Conservation (phyloP, 805 yeast species). For the Saturnispora besseyi region DNA sequence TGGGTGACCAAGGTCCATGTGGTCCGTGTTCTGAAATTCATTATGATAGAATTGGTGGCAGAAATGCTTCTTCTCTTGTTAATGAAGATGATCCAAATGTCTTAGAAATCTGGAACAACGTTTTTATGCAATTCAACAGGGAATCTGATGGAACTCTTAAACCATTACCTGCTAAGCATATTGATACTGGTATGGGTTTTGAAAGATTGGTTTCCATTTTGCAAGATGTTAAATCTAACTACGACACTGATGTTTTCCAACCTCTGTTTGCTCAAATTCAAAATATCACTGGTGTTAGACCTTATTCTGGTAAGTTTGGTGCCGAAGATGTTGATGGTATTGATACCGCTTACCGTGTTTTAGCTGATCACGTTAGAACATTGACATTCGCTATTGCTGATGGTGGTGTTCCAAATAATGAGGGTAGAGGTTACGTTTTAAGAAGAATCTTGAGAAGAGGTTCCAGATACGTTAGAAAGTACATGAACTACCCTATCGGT, state of each 20-base stretch:
- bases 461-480: constrained; percentile 91
- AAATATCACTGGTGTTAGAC: constrained; percentile 88
- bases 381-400: constrained; percentile 92
- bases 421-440: constrained; percentile 97
- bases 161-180: constrained; percentile 86
- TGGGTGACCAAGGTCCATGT: constrained; percentile 99
- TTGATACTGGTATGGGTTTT: constrained; percentile 98
- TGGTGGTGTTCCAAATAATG: constrained; percentile 99
- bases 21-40: constrained; percentile 99
- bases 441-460: constrained; percentile 98
- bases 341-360: constrained; percentile 95
- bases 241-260: constrained; percentile 93
- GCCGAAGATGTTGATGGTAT: constrained; percentile 88
- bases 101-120: constrained; percentile 95
- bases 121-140: constrained; percentile 93
- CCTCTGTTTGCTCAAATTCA: constrained; percentile 83
- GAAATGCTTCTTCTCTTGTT: constrained; percentile 86
- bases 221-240: constrained; percentile 86
- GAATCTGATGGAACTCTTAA: constrained; percentile 76
- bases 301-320: constrained; percentile 89
- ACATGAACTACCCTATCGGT: constrained; percentile 93
- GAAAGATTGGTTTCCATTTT: constrained; percentile 93
- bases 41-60: constrained; percentile 96
- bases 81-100: constrained; percentile 98
- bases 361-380: constrained; percentile 98